Conservation (phyloP, 768 basidiomycete genomes). For the Lactarius indigo region DNA sequence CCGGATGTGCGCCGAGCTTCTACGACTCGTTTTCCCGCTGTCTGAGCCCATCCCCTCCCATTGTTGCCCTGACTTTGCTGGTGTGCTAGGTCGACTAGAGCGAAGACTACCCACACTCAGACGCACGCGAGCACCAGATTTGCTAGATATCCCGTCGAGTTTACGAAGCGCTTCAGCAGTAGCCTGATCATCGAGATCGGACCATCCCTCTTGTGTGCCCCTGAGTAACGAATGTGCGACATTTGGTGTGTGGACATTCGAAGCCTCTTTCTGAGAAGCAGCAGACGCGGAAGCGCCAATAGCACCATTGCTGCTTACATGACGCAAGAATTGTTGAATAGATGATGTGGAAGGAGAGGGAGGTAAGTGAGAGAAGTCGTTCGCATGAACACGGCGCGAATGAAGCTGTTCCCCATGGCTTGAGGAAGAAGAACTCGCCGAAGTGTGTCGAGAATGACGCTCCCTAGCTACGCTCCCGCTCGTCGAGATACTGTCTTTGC, state of each 20-base stretch:
- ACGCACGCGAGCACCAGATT: constrained; percentile 62
- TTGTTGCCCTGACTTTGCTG: constrained; percentile 58
- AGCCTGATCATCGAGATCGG: constrained; percentile 79
- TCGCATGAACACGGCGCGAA: constrained; percentile 60
- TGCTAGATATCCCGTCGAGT: constrained; percentile 82
- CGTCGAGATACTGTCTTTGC: constrained; percentile 33
- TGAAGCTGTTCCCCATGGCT: constrained; percentile 47
- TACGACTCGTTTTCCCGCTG: constrained; percentile 36
- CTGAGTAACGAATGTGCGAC: constrained; percentile 83
- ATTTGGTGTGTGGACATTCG: constrained; percentile 49
- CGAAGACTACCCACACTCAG: constrained; percentile 56
- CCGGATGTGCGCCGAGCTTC: constrained; percentile 37
- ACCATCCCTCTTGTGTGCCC: constrained; percentile 89
- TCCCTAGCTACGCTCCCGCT: constrained; percentile 26
- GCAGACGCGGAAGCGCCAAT: constrained; percentile 37
- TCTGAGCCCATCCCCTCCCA: constrained; percentile 66
- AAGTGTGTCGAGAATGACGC: constrained; percentile 60
- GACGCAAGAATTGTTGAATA: constrained; percentile 77
- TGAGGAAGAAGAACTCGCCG: constrained; percentile 64
- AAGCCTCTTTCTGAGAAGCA: constrained; percentile 39
- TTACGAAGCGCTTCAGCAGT: constrained; percentile 91
- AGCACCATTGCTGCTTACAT: constrained; percentile 43
- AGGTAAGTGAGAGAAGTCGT: constrained; percentile 85
- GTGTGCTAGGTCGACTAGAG: constrained; percentile 67
- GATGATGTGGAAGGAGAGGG: constrained; percentile 90